These are phyloP conservation scores for Tetracladium marchalianum DNA, from an alignment of 495 filamentous ascomycete species.

Conservation along the genomic window DNA sequence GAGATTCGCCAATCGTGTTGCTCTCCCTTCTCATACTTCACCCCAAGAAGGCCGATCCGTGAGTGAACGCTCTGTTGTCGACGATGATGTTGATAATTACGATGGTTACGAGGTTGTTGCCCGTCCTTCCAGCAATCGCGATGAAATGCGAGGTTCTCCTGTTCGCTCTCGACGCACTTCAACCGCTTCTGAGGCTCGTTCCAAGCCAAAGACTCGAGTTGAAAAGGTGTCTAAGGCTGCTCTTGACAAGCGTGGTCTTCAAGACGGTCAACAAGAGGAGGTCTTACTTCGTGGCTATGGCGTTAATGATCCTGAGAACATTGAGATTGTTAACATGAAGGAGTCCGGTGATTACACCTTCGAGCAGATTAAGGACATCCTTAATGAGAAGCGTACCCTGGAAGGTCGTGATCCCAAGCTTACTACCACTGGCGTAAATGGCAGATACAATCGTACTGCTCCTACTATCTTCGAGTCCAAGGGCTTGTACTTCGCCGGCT, in stretches of 20 bases:
- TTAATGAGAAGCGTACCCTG: slow-evolving; percentile 11
- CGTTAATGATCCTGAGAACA: slow-evolving; percentile 21
- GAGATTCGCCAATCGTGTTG: background rate
- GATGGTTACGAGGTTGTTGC: too few species aligned
- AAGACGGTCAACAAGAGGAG: background rate
- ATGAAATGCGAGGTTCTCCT: too few species aligned
- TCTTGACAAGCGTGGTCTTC: slow-evolving; percentile 11
- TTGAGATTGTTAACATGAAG: slow-evolving; percentile 13
- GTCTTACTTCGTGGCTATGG: slow-evolving; percentile 11
- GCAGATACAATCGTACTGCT: slow-evolving; percentile 17
- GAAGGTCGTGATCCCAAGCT: slow-evolving; percentile 7
- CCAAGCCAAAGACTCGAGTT: too few species aligned
- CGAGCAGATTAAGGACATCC: slow-evolving; percentile 2
- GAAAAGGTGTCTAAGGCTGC: slow-evolving; percentile 10
- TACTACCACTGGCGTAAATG: slow-evolving; percentile 2
- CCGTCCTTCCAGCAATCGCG: too few species aligned
- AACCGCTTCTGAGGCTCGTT: too few species aligned
- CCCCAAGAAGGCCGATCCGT: too few species aligned
- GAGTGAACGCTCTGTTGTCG: too few species aligned
- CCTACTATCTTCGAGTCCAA: slow-evolving; percentile 12
- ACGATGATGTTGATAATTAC: too few species aligned
- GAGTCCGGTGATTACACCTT: slow-evolving; percentile 7
- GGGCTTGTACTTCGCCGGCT: slow-evolving; percentile 9
- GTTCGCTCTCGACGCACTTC: too few species aligned
- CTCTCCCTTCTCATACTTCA: background rate